Percentiles rank a stretch among this genome's conserved stretches.
phyloP scores from a whole-genome alignment of 805 yeast species.

The Crinitomyces ghanaensis region DNA sequence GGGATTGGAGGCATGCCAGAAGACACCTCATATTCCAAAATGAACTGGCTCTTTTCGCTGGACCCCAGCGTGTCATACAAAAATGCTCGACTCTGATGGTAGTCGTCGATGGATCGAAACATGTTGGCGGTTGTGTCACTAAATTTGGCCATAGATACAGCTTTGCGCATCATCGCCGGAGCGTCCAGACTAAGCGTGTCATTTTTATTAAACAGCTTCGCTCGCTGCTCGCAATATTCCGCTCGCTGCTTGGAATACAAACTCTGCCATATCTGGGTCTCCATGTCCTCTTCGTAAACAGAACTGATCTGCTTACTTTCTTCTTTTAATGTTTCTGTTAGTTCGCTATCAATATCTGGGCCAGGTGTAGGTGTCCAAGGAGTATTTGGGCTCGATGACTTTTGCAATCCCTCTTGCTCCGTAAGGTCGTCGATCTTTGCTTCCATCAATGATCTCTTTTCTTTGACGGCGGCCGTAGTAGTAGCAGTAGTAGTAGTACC shows the following conservation, averaged over 20 bases:
- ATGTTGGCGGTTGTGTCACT: constrained; percentile 21
- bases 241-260: constrained; percentile 71
- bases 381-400: no score
- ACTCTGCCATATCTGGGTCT: constrained; percentile 74
- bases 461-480: not conserved
- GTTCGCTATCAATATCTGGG: constrained; percentile 11
- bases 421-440: no score
- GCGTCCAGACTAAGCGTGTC: constrained; percentile 51
- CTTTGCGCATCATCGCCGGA: constrained; percentile 55
- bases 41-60: constrained; percentile 26
- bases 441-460: no score
- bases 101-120: constrained; percentile 11
- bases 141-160: constrained; percentile 55
- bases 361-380: constrained; percentile 9
- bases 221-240: constrained; percentile 57
- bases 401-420: no score
- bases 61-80: constrained; percentile 17
- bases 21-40: constrained; percentile 69
- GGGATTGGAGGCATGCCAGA: constrained; percentile 66
- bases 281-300: constrained; percentile 42
- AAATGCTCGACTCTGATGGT: constrained; percentile 4
- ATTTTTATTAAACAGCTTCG: constrained; percentile 52
- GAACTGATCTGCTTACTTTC: constrained; percentile 5
- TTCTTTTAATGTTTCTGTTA: constrained; percentile 7
- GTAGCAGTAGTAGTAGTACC: not conserved